Conservation (phyloP, 139 green algal species). For the Coccomyxa sp. region DNA sequence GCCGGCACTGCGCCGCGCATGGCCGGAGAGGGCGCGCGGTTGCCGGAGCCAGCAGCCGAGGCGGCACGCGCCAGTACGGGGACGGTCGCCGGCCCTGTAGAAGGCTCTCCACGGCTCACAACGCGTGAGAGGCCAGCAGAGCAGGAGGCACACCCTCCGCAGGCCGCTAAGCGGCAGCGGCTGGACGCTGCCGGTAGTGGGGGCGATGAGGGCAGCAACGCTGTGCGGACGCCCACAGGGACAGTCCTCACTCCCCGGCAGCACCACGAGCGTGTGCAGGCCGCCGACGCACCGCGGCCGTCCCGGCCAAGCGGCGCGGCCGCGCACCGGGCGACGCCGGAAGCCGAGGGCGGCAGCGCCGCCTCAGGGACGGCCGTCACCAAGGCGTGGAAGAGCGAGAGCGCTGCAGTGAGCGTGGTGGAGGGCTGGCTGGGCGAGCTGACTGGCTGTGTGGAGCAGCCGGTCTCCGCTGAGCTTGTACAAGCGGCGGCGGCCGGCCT, state of each 20-base stretch:
- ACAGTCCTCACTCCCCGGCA: too few relatives aligned
- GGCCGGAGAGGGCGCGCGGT: not conserved
- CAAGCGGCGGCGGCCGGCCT: not conserved
- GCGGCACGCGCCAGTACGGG: too few relatives aligned
- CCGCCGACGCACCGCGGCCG: too few relatives aligned
- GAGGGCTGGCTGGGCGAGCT: not conserved
- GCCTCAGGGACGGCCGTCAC: too few relatives aligned
- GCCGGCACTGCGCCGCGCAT: not conserved
- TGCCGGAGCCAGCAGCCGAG: not conserved
- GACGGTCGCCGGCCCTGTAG: not conserved
- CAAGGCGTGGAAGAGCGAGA: too few relatives aligned
- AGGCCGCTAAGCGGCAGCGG: not conserved
- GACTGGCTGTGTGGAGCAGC: not conserved
- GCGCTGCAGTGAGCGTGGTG: slow-evolving; percentile 1
- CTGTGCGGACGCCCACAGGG: not conserved
- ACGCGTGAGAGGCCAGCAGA: too few relatives aligned
- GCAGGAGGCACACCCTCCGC: not conserved
- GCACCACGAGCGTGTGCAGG: too few relatives aligned
- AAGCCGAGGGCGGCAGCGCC: not conserved
- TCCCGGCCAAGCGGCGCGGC: not conserved
- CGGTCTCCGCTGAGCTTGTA: not conserved
- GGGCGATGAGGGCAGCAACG: not conserved
- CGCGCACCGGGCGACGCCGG: too few relatives aligned
- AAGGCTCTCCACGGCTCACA: not conserved
- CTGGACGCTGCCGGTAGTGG: not conserved